Base-by-base conservation (phyloP, 75 land plant genomes). In the Cupressus sempervirens region DNA sequence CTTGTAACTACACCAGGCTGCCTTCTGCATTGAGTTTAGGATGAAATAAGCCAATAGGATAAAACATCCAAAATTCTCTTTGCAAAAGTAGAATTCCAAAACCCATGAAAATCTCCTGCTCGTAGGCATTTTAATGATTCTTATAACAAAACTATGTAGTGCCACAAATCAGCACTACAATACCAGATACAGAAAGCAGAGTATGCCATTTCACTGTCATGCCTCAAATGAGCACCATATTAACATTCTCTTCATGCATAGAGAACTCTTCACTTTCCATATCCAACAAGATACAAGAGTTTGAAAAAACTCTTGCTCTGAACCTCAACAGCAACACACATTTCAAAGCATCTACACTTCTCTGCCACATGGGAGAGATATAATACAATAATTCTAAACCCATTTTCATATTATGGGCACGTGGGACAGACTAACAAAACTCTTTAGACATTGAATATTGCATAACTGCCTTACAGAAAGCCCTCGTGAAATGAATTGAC, bases 401-500 rank as follows among this genome's bases (percentile, higher is more conserved):
- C 81, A 50, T 45, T 79, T 79, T 79, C 14, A 45, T 45, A 3
- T 45, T 45, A 43, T 79, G 81, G 52, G 81, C 50, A 43, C 45
- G 30, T 43, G 26, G 81, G 48, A 79, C 46, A 12, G 81, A 79
- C 41, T 38, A 40, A 38, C 81, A 79, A 45, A 79, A 79, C 81
- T 79, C 48, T 79, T 43, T 48, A 62, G 74, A 79, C 81, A 79
- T 79, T 79, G 81, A 79, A 79, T 40, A 79, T 26, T 79, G 13
- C 81, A 79, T 79, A 79, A 15, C 79, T 79, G 81, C 81, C 81
- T 79, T 79, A 79, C 48, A 79, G 81, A 79, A 79, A 45, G 46
- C 81, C 48, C 45, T 45, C 81, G 45, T 43, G 81, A 79, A 79
- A 79, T 45, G 50, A 43, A 79, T n/a, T 79, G 48, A 79, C 52